Evolutionary conservation across 1,139 yeast genomes (phyloP).

Genomic region (Yamadazyma diospyri): DNA sequence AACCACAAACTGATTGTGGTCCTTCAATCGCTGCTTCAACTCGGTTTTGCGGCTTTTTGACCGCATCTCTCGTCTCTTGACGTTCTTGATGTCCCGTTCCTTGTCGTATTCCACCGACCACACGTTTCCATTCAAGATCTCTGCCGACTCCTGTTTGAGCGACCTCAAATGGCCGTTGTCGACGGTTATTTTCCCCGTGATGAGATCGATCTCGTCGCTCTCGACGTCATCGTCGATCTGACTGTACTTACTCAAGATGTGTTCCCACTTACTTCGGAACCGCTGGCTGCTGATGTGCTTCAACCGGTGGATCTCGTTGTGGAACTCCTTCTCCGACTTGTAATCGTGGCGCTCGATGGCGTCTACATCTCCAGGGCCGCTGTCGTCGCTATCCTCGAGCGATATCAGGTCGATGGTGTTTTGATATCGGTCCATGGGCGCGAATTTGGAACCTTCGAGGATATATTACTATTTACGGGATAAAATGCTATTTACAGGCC

Average conservation of each 20-base stretch:
- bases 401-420: slow-evolving; percentile 4
- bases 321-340: slow-evolving; percentile 17
- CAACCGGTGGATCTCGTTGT: slow-evolving; percentile 21
- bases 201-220: slow-evolving; percentile 64
- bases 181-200: slow-evolving; percentile 53
- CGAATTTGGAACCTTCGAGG: too few relatives aligned
- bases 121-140: slow-evolving; percentile 15
- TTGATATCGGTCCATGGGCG: slow-evolving; percentile 3
- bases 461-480: neutral
- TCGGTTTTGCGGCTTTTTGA: slow-evolving; percentile 10
- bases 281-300: slow-evolving; percentile 27
- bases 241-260: slow-evolving; percentile 54
- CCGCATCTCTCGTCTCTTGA: slow-evolving; percentile 11
- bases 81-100: slow-evolving; percentile 14
- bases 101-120: slow-evolving; percentile 22
- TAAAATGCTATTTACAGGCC: neutral
- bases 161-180: slow-evolving; percentile 65
- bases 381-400: slow-evolving; percentile 1
- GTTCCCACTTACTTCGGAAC: slow-evolving; percentile 49
- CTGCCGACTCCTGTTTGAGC: slow-evolving; percentile 16
- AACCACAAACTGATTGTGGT: slow-evolving; percentile 12
- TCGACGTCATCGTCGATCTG: slow-evolving; percentile 46
- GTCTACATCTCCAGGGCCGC: neutral
- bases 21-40: slow-evolving; percentile 19
- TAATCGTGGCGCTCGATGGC: neutral